Evolutionary conservation across 2,329 filamentous ascomycete genomes (phyloP).

Genomic region (Stagonosporopsis cucurbitacearum): DNA sequence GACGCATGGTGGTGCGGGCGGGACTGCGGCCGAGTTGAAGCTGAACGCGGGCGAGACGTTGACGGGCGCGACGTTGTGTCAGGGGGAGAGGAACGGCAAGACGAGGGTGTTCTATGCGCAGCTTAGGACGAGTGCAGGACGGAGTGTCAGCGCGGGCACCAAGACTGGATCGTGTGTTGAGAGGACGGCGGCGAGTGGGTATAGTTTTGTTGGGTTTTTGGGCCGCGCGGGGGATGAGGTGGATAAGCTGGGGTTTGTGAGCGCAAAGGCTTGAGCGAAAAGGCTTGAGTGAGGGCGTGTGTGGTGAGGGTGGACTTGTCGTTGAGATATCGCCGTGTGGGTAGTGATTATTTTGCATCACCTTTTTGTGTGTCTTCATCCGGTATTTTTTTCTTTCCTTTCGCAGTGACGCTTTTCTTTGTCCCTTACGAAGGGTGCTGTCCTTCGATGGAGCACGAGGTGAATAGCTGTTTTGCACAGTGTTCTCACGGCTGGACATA

Average conservation of each 20-base stretch:
- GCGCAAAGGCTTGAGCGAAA: slow-evolving; percentile 8
- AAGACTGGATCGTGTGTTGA: slow-evolving; percentile 56
- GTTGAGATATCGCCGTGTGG: neutral
- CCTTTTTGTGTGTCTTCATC: neutral
- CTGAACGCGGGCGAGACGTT: slow-evolving; percentile 59
- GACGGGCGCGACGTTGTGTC: slow-evolving; percentile 58
- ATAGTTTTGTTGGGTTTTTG: slow-evolving; percentile 60
- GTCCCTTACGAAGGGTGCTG: too few relatives aligned
- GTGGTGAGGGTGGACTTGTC: neutral
- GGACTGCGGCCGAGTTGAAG: slow-evolving; percentile 51
- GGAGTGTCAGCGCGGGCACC: slow-evolving; percentile 54
- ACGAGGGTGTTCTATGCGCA: slow-evolving; percentile 63
- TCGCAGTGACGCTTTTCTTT: too few relatives aligned
- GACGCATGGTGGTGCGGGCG: slow-evolving; percentile 62
- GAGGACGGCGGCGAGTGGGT: slow-evolving; percentile 56
- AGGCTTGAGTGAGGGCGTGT: neutral
- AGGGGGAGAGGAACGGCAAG: slow-evolving; percentile 53
- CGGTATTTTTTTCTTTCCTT: too few relatives aligned
- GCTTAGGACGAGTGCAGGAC: slow-evolving; percentile 59
- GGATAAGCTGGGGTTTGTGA: slow-evolving; percentile 57
- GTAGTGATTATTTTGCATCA: neutral
- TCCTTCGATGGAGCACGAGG: neutral
- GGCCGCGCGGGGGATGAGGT: slow-evolving; percentile 62
- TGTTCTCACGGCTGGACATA: neutral
- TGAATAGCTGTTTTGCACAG: neutral